phyloP scores from a whole-genome alignment of 768 basidiomycete species.

The Pleurotus sapidus region DNA sequence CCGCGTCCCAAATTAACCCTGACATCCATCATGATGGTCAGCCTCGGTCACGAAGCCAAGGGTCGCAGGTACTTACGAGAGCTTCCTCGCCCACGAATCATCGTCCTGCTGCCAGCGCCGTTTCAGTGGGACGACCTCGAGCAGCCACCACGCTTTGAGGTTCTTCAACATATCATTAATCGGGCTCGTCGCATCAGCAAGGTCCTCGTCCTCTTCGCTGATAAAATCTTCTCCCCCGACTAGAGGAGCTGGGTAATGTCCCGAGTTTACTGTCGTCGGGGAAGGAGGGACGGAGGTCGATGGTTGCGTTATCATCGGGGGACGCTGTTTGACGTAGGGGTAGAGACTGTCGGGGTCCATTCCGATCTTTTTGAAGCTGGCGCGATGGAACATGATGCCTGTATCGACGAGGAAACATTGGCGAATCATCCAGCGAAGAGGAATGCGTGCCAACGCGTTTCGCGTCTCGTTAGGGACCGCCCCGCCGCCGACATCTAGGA shows the following conservation, averaged over 20 bases:
- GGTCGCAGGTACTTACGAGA: slow-evolving; percentile 29
- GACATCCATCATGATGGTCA: background rate
- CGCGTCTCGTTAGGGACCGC: slow-evolving; percentile 54
- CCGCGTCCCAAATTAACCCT: slow-evolving; percentile 1
- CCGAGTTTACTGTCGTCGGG: slow-evolving; percentile 13
- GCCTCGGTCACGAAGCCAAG: background rate
- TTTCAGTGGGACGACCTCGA: slow-evolving; percentile 49
- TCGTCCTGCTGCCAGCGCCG: slow-evolving; percentile 38
- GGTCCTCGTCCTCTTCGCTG: slow-evolving; percentile 59
- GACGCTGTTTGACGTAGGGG: slow-evolving; percentile 37
- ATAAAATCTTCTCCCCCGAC: slow-evolving; percentile 28
- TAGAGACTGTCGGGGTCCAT: slow-evolving; percentile 43
- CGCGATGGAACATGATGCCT: slow-evolving; percentile 57
- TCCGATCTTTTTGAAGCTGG: slow-evolving; percentile 42
- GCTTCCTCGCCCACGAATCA: slow-evolving; percentile 33
- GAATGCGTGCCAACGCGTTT: slow-evolving; percentile 64
- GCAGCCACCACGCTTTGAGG: slow-evolving; percentile 56
- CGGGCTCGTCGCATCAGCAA: slow-evolving; percentile 48
- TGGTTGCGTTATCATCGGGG: slow-evolving; percentile 31
- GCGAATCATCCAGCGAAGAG: slow-evolving; percentile 76
- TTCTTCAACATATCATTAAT: slow-evolving; percentile 58
- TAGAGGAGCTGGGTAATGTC: slow-evolving; percentile 12
- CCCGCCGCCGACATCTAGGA: slow-evolving; percentile 72
- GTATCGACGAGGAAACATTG: slow-evolving; percentile 55
- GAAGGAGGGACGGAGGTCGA: slow-evolving; percentile 21